Percentiles rank a stretch among this genome's conserved stretches.
Evolutionary conservation across 805 yeast genomes (phyloP).

Genomic region (Teunomyces funiuensis): DNA sequence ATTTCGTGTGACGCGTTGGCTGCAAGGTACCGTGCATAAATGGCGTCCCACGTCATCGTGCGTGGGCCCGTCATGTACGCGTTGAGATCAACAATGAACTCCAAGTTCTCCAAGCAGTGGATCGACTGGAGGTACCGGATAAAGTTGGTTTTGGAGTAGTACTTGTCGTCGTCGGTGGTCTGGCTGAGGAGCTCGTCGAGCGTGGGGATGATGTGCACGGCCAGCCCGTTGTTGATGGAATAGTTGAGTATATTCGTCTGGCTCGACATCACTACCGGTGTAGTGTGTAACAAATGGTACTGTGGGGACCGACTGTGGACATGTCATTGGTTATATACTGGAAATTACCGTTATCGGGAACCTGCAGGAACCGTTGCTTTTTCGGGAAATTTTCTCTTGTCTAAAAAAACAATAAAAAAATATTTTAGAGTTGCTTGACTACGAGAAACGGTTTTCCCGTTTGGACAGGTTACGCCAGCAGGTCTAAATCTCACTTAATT

Average conservation of each 20-base stretch:
- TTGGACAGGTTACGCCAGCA: too few species aligned
- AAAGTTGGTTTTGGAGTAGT: slow-evolving; percentile 20
- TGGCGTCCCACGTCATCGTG: slow-evolving; percentile 24
- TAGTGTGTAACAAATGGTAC: too few species aligned
- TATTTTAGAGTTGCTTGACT: neutral
- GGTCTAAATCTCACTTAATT: too few species aligned
- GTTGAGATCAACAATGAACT: slow-evolving; percentile 29
- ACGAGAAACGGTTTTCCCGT: neutral
- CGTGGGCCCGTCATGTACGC: slow-evolving; percentile 14
- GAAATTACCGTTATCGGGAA: neutral
- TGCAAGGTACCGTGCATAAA: slow-evolving; percentile 26
- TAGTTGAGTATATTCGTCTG: slow-evolving; percentile 8
- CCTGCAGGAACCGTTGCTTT: neutral
- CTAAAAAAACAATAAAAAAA: too few species aligned
- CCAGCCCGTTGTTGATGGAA: slow-evolving; percentile 8
- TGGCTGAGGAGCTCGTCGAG: slow-evolving; percentile 19
- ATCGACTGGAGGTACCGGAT: slow-evolving; percentile 23
- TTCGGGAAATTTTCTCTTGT: neutral
- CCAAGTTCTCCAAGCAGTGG: slow-evolving; percentile 40
- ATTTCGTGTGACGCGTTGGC: slow-evolving; percentile 32
- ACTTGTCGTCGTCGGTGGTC: slow-evolving; percentile 1
- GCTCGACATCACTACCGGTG: neutral
- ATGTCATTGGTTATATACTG: neutral
- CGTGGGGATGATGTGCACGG: slow-evolving; percentile 16
- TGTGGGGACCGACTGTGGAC: neutral